phyloP scores from a whole-genome alignment of 192 early-diverging fungal genomes.

The Podila minutissima region DNA sequence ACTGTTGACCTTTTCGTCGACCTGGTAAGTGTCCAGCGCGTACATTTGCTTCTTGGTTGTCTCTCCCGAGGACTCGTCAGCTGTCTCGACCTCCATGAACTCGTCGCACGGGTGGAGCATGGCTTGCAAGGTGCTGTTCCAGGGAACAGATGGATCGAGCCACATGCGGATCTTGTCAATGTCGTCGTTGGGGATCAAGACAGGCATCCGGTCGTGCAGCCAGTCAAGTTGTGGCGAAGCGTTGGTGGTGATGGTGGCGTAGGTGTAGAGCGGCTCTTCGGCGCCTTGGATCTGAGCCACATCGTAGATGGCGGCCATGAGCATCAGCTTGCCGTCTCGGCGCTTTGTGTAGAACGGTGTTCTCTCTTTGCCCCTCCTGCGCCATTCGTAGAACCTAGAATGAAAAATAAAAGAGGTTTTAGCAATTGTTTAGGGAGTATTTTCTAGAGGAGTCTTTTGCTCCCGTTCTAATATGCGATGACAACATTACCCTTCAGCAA shows the following conservation, averaged over 20 bases:
- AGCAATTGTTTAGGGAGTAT: not conserved
- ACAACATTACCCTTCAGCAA: slow-evolving; percentile 58
- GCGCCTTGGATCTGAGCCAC: slow-evolving; percentile 44
- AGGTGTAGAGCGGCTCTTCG: slow-evolving; percentile 52
- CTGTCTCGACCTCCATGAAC: slow-evolving; percentile 23
- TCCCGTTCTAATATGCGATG: not conserved
- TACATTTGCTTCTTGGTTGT: not conserved
- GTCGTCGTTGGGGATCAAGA: slow-evolving; percentile 57
- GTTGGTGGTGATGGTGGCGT: slow-evolving; percentile 63
- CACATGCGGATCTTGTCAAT: slow-evolving; percentile 53
- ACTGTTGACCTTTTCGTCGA: slow-evolving; percentile 57
- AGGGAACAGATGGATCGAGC: slow-evolving; percentile 54
- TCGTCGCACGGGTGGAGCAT: slow-evolving; percentile 62
- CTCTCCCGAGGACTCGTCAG: not conserved
- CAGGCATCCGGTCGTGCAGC: slow-evolving; percentile 69
- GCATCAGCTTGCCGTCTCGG: slow-evolving; percentile 56
- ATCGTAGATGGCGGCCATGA: slow-evolving; percentile 63
- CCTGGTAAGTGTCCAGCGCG: slow-evolving; percentile 55
- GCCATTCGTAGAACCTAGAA: slow-evolving; percentile 67
- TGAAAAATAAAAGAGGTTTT: too few relatives aligned
- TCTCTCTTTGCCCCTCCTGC: slow-evolving; percentile 55
- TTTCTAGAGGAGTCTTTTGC: not conserved
- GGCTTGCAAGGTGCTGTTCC: slow-evolving; percentile 43
- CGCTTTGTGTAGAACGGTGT: slow-evolving; percentile 59
- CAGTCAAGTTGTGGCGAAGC: slow-evolving; percentile 53